Evolutionary conservation across 2,329 filamentous ascomycete genomes (phyloP).

Genomic region (Dactylellina leptospora): DNA sequence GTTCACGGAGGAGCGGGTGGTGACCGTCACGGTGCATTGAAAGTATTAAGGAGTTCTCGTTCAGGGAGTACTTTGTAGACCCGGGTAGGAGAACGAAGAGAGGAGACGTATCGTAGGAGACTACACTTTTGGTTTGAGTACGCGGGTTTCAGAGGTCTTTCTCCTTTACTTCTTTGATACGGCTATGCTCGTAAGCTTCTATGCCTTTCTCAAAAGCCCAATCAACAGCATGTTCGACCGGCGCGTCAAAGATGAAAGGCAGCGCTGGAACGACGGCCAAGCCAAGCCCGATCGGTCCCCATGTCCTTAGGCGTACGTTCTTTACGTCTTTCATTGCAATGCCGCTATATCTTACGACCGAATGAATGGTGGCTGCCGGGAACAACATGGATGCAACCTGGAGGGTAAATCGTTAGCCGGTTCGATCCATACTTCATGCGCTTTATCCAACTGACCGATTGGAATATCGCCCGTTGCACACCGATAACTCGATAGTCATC

Average conservation of each 20-base stretch:
- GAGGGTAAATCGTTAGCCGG: constrained; percentile 59
- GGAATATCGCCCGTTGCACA: constrained; percentile 89
- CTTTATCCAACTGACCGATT: constrained; percentile 61
- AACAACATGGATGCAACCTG: constrained; percentile 86
- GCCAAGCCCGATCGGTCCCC: constrained; percentile 87
- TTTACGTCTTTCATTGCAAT: constrained; percentile 83
- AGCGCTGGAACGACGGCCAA: constrained; percentile 81
- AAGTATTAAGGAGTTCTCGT: too few relatives aligned
- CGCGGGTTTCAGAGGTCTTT: constrained; percentile 15
- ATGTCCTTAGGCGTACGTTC: constrained; percentile 79
- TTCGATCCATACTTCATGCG: not conserved
- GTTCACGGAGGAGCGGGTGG: too few relatives aligned
- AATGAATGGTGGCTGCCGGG: constrained; percentile 92
- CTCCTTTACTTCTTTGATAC: constrained; percentile 6
- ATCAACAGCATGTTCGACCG: constrained; percentile 90
- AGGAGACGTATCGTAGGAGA: not conserved
- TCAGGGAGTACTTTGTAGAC: not conserved
- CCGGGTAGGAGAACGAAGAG: not conserved
- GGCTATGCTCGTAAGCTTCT: constrained; percentile 70
- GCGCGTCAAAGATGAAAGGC: constrained; percentile 86
- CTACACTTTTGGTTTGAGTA: too few relatives aligned
- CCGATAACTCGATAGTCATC: constrained; percentile 93
- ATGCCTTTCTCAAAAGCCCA: constrained; percentile 88
- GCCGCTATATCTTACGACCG: constrained; percentile 88
- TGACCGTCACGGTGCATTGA: too few relatives aligned